These are phyloP conservation scores for Heterobasidion parviporum DNA, from an alignment of 1,284 basidiomycete genomes.

Conservation along the genomic window DNA sequence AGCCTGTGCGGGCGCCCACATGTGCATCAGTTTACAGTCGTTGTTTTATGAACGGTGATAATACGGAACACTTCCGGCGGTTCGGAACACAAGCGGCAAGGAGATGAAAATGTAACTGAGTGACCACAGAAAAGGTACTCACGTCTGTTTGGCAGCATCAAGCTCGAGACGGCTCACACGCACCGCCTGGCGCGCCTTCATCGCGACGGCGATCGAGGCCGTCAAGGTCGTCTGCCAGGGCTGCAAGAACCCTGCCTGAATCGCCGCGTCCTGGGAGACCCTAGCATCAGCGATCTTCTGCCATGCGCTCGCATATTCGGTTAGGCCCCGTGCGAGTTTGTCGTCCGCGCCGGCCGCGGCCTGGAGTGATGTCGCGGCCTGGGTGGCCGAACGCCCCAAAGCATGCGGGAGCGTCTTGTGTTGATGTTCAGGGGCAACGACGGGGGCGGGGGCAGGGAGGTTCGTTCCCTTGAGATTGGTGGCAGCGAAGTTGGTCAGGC, in stretches of 20 bases:
- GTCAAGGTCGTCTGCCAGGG: constrained; percentile 90
- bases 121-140: constrained; percentile 13
- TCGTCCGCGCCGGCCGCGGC: constrained; percentile 34
- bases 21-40: not conserved
- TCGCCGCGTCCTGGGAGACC: constrained; percentile 73
- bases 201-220: constrained; percentile 75
- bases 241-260: constrained; percentile 70
- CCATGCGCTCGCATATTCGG: constrained; percentile 76
- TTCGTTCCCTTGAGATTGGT: constrained; percentile 86
- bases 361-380: constrained; percentile 42
- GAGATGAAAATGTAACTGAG: not conserved
- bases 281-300: constrained; percentile 86
- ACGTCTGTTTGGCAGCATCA: constrained; percentile 54
- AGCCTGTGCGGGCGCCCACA: constrained; percentile 35
- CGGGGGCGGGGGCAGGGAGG: constrained; percentile 69
- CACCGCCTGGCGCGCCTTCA: constrained; percentile 89
- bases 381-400: constrained; percentile 73
- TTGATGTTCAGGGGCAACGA: constrained; percentile 43
- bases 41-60: not conserved
- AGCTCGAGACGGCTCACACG: constrained; percentile 66
- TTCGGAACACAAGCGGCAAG: not conserved
- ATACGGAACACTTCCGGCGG: not conserved
- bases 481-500: constrained; percentile 82
- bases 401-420: constrained; percentile 98
- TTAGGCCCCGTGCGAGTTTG: constrained; percentile 71